Evolutionary conservation across 1,139 yeast species (phyloP).

Genomic region (Pichia sp.): DNA sequence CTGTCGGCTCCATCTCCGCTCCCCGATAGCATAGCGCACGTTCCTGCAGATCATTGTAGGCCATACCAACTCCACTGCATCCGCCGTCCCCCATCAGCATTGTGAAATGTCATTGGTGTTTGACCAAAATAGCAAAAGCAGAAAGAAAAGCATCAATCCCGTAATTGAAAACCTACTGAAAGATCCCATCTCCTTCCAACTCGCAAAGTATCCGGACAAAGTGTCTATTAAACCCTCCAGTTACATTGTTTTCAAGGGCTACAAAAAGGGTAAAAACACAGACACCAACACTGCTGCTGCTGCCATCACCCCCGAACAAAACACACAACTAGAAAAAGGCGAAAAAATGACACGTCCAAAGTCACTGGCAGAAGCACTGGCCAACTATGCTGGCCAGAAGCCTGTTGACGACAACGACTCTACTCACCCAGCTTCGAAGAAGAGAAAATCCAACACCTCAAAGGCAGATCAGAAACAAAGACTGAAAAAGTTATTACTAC

Average conservation of each 20-base stretch:
- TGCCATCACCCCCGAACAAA: not conserved
- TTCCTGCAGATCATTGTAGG: not conserved
- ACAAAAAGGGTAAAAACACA: conserved; percentile 13
- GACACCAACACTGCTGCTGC: not conserved
- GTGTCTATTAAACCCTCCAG: conserved; percentile 35
- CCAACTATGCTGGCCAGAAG: conserved; percentile 53
- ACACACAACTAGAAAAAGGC: not conserved
- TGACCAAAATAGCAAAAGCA: not conserved
- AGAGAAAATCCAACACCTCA: not conserved
- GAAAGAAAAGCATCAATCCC: conserved; percentile 19
- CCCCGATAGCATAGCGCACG: too few species aligned
- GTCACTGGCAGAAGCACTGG: conserved; percentile 60
- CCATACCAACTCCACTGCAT: not conserved
- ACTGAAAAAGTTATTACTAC: conserved; percentile 11
- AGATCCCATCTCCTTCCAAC: conserved; percentile 46
- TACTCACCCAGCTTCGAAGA: conserved; percentile 17
- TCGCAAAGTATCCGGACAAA: conserved; percentile 41
- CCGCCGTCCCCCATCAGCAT: not conserved
- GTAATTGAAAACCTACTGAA: conserved; percentile 45
- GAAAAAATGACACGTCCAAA: conserved; percentile 35
- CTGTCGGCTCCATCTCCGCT: too few species aligned
- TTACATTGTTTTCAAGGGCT: conserved; percentile 37
- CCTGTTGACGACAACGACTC: conserved; percentile 40
- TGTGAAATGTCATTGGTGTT: conserved; percentile 5
- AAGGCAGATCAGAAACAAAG: conserved; percentile 13